A percentile compares a stretch with the other conserved stretches of the same genome.
phyloP scores from a whole-genome alignment of 805 yeast genomes.

The Vanderwaltozyma tropicalis region DNA sequence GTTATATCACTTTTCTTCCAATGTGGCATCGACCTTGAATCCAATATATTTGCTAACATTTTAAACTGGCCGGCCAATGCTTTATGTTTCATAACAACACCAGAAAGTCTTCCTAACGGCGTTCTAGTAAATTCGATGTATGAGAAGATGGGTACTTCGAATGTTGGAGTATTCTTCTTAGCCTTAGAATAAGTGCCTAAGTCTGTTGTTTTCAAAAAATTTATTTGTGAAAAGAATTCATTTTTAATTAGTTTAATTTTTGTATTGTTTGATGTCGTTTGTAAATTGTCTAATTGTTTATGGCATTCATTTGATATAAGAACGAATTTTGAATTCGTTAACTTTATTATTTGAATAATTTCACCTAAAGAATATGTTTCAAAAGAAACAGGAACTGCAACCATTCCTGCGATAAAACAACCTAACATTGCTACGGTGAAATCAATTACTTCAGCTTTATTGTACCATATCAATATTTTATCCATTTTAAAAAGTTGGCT shows the following conservation, averaged over 20 bases:
- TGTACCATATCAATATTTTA: constrained; percentile 74
- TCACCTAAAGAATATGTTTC: constrained; percentile 54
- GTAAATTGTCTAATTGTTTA: constrained; percentile 60
- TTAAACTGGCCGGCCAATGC: constrained; percentile 85
- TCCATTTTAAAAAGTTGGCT: constrained; percentile 64
- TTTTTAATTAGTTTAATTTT: constrained; percentile 24
- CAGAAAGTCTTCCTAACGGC: constrained; percentile 83
- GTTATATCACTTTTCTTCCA: constrained; percentile 41
- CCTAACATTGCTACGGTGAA: constrained; percentile 82
- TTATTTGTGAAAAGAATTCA: constrained; percentile 22
- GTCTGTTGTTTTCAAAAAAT: constrained; percentile 62
- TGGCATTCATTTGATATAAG: constrained; percentile 71
- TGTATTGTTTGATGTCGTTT: constrained; percentile 32
- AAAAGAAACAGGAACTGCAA: constrained; percentile 87
- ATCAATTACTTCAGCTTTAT: constrained; percentile 73
- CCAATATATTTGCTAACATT: constrained; percentile 56
- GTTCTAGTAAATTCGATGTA: constrained; percentile 87
- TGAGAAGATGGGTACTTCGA: constrained; percentile 74
- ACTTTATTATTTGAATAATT: constrained; percentile 56
- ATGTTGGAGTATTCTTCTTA: constrained; percentile 48
- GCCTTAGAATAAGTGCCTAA: constrained; percentile 63
- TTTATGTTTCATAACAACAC: constrained; percentile 85
- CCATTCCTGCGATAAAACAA: constrained; percentile 85
- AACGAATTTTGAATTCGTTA: constrained; percentile 68
- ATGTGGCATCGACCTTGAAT: constrained; percentile 39